Evolutionary conservation across 305 asterid genomes (phyloP).

Genomic region (Coffea humblotiana): DNA sequence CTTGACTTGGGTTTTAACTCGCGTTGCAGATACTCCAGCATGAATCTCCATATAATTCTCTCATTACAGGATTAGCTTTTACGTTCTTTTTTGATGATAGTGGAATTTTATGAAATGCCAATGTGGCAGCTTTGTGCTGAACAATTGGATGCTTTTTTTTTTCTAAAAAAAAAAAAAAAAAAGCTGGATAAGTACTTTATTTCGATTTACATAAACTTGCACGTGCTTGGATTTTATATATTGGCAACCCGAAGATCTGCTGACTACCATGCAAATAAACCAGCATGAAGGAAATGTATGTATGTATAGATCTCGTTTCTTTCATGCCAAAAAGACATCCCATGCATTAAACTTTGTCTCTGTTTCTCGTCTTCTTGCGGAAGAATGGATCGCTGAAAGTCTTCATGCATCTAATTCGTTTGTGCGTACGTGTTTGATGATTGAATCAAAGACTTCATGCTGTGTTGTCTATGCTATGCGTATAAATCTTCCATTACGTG

Average conservation of each 20-base stretch:
- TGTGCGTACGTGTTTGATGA: neutral
- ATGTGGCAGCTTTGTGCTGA: neutral
- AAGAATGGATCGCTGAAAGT: neutral
- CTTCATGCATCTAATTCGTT: no score
- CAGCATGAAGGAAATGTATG: neutral
- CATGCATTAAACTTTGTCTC: neutral
- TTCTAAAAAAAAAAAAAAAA: no score
- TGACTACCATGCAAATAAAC: neutral
- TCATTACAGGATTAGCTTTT: conserved; percentile 24
- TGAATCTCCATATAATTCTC: conserved; percentile 32
- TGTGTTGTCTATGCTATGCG: neutral
- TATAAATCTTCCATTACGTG: neutral
- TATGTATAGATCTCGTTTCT: neutral
- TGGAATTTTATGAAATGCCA: conserved; percentile 19
- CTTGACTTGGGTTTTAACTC: conserved; percentile 34
- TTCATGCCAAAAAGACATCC: neutral
- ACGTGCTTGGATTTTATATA: neutral
- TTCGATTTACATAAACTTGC: neutral
- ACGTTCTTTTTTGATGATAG: conserved; percentile 14
- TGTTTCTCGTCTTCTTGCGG: neutral
- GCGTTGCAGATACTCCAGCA: conserved; percentile 37
- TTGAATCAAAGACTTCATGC: neutral
- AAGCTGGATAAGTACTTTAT: neutral
- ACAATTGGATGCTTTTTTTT: neutral
- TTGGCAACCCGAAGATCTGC: neutral